Evolutionary conservation across 495 filamentous ascomycete species (phyloP).

Genomic region (Aspergillus panamensis): DNA sequence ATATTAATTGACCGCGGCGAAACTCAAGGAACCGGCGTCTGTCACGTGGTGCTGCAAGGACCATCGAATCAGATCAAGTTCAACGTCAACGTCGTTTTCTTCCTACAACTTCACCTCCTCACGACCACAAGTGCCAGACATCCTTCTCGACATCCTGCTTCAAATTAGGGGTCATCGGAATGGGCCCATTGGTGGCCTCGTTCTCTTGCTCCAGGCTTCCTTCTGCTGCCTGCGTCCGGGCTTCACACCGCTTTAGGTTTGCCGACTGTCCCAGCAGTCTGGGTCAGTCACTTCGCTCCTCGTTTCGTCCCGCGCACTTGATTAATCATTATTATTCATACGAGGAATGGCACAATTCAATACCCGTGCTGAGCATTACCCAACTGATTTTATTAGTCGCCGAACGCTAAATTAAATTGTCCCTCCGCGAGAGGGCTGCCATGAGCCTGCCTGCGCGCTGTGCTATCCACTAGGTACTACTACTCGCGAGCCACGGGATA

Average conservation of each 20-base stretch:
- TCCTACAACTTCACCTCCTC: no score
- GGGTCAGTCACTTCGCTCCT: slow-evolving; percentile 18
- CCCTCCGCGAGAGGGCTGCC: neutral
- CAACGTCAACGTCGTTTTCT: no score
- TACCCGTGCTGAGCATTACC: slow-evolving; percentile 10
- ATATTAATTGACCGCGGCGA: no score
- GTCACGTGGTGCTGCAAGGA: slow-evolving; percentile 10
- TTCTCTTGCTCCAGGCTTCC: neutral
- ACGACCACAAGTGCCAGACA: no score
- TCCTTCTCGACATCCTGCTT: no score
- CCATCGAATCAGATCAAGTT: neutral
- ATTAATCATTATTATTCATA: slow-evolving; percentile 14
- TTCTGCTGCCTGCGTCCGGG: slow-evolving; percentile 11
- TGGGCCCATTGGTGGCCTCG: neutral
- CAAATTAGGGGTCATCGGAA: no score
- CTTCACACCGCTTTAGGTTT: slow-evolving; percentile 28
- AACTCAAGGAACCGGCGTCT: neutral
- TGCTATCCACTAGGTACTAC: no score
- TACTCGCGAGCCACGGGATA: slow-evolving; percentile 5
- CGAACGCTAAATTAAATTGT: neutral
- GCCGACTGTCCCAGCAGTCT: slow-evolving; percentile 25
- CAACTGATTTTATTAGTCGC: neutral
- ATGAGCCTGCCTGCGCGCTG: no score
- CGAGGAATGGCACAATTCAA: slow-evolving; percentile 16
- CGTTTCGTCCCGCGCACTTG: slow-evolving; percentile 13